These are phyloP conservation scores for Torulaspora indica DNA, from an alignment of 805 yeast genomes.

Conservation along the genomic window DNA sequence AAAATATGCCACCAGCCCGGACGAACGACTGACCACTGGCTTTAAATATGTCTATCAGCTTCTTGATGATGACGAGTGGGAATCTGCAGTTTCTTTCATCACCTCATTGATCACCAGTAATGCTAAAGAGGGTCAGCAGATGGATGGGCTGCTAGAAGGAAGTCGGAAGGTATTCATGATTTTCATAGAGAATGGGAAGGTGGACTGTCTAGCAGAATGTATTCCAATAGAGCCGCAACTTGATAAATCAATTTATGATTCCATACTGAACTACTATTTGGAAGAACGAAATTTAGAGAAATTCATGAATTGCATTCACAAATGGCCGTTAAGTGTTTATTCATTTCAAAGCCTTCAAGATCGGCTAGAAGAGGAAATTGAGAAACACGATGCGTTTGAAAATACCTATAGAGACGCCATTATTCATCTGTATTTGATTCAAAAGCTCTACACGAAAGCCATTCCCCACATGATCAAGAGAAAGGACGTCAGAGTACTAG, in stretches of 20 bases:
- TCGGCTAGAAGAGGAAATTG: constrained; percentile 45
- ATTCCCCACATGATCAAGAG: constrained; percentile 56
- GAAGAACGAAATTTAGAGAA: constrained; percentile 31
- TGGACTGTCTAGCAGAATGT: constrained; percentile 43
- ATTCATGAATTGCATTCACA: constrained; percentile 42
- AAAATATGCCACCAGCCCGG: constrained; percentile 47
- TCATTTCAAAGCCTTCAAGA: constrained; percentile 43
- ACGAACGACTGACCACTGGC: constrained; percentile 57
- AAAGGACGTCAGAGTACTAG: constrained; percentile 50
- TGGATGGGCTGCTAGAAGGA: constrained; percentile 34
- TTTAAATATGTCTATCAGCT: constrained; percentile 44
- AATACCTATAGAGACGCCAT: constrained; percentile 41
- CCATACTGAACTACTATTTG: constrained; percentile 46
- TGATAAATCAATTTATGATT: constrained; percentile 42
- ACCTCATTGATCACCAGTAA: constrained; percentile 35
- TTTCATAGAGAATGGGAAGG: constrained; percentile 47
- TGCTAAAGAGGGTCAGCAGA: constrained; percentile 21
- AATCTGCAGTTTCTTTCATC: constrained; percentile 49
- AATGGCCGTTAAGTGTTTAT: constrained; percentile 59
- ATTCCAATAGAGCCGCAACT: constrained; percentile 51
- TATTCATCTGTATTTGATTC: constrained; percentile 50
- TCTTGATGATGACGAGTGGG: constrained; percentile 48
- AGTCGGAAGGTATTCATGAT: constrained; percentile 65
- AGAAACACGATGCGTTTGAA: constrained; percentile 28
- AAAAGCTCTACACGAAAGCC: constrained; percentile 58